Evolutionary conservation across 2,329 filamentous ascomycete genomes (phyloP).

Genomic region (Ascosphaera apis): DNA sequence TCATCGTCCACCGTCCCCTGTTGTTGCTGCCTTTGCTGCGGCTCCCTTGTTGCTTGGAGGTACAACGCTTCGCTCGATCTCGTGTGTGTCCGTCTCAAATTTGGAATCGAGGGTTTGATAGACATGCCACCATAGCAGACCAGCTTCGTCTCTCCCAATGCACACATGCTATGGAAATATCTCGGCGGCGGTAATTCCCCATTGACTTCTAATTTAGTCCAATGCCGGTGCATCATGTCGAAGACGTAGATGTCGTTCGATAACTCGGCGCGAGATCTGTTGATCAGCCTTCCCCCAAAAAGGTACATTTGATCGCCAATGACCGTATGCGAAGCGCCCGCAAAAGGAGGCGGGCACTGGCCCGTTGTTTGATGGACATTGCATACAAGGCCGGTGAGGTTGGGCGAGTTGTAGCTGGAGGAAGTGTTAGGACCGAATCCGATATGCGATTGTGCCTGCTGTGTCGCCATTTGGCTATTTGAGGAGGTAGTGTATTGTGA

Average conservation of each 20-base stretch:
- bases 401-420: conserved; percentile 20
- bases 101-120: no score
- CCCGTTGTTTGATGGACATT: conserved; percentile 67
- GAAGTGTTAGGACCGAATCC: no score
- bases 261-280: conserved; percentile 58
- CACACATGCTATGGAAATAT: conserved; percentile 94
- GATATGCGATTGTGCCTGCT: no score
- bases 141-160: conserved; percentile 80
- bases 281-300: conserved; percentile 77
- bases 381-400: conserved; percentile 43
- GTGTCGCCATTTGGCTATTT: no score
- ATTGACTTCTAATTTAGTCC: conserved; percentile 65
- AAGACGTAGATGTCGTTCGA: conserved; percentile 86
- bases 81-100: no score
- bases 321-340: conserved; percentile 87
- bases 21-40: conserved; percentile 29
- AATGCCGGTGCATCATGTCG: conserved; percentile 74
- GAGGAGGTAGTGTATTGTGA: no score
- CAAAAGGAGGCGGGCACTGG: conserved; percentile 68
- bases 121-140: conserved; percentile 99
- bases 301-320: conserved; percentile 91
- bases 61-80: no score
- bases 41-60: conserved; percentile 29
- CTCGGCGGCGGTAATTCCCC: conserved; percentile 76
- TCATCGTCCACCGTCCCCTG: conserved; percentile 11